Conservation (phyloP, 139 green algal genomes). For the Marvania coccoides region DNA sequence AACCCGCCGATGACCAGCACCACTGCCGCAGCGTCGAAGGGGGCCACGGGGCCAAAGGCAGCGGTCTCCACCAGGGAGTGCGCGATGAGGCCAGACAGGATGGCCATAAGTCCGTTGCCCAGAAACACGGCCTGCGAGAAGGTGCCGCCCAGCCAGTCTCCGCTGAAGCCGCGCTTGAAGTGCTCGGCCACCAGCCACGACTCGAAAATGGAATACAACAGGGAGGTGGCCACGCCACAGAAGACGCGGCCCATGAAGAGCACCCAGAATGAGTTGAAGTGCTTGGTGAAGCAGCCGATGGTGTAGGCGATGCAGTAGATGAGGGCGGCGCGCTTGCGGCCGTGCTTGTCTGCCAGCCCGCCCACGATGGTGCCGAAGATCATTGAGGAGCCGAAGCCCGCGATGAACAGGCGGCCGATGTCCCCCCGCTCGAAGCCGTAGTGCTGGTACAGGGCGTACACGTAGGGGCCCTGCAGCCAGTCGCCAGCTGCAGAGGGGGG, state of each 20-base stretch:
- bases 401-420: conserved; percentile 96
- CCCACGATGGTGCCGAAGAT: conserved; percentile 95
- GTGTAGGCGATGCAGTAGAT: conserved; percentile 82
- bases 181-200: conserved; percentile 93
- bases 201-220: conserved; percentile 97
- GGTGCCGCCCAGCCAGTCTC: conserved; percentile 71
- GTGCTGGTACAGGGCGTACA: conserved; percentile 95
- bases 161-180: conserved; percentile 58
- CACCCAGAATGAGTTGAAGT: conserved; percentile 82
- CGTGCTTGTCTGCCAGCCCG: conserved; percentile 86
- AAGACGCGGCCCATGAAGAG: conserved; percentile 86
- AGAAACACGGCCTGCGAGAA: conserved; percentile 94
- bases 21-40: conserved; percentile 85
- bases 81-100: conserved; percentile 78
- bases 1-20: conserved; percentile 72
- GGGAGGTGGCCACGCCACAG: conserved; percentile 90
- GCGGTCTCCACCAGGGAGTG: conserved; percentile 78
- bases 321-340: conserved; percentile 81
- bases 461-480: conserved; percentile 97
- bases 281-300: conserved; percentile 91
- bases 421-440: conserved; percentile 80
- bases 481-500: conserved; percentile 69
- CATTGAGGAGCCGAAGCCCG: conserved; percentile 94
- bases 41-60: conserved; percentile 78
- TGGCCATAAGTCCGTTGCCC: conserved; percentile 93